Percentiles rank a stretch among this genome's conserved stretches.
Conservation (phyloP, 345 rosid species). For the Orychophragmus violaceus region DNA sequence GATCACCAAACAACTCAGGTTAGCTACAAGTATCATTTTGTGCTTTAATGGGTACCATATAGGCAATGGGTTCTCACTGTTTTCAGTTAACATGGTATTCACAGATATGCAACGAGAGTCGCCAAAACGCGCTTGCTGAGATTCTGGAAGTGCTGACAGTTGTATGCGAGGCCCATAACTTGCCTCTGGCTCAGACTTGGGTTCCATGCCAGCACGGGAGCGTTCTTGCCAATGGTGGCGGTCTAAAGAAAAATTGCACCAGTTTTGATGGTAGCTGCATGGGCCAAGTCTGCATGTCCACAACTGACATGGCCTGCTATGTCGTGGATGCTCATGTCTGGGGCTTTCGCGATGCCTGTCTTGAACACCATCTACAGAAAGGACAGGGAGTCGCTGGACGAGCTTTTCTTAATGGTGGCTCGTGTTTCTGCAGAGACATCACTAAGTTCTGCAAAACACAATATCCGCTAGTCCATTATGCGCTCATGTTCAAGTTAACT, state of each 20-base stretch:
- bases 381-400: constrained; percentile 96
- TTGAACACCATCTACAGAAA: constrained; percentile 58
- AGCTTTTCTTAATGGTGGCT: constrained; percentile 64
- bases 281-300: constrained; percentile 90
- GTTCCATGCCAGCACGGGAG: constrained; percentile 87
- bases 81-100: constrained; percentile 16
- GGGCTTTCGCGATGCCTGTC: not conserved
- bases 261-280: constrained; percentile 88
- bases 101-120: constrained; percentile 89
- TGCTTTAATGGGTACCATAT: constrained; percentile 12
- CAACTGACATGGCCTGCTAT: constrained; percentile 29
- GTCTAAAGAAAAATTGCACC: constrained; percentile 76
- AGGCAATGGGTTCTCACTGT: constrained; percentile 18
- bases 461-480: not conserved
- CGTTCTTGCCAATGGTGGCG: constrained; percentile 79
- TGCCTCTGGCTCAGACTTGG: constrained; percentile 98
- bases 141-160: constrained; percentile 87
- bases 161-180: constrained; percentile 75
- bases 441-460: not conserved
- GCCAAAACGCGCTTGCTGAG: constrained; percentile 85
- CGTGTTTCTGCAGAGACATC: constrained; percentile 57
- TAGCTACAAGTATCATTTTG: constrained; percentile 24
- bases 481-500: constrained; percentile 12
- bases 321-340: not conserved
- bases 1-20: constrained; percentile 73